Base-by-base conservation (phyloP, 164 flowering plant genomes). In the Chloranthus sessilifolius region DNA sequence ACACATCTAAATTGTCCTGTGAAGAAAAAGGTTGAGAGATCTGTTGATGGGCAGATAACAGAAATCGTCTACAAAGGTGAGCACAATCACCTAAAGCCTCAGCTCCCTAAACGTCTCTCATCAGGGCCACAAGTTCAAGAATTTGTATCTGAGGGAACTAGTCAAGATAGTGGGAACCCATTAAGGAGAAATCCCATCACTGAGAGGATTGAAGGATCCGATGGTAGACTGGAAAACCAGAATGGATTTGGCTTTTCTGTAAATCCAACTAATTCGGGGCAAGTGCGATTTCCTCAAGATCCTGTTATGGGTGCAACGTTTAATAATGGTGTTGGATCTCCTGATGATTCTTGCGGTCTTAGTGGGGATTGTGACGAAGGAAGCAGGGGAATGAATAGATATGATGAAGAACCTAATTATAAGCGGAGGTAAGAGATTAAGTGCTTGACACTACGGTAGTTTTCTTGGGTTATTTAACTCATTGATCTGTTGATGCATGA, bases 51-150 rank as follows among this genome's bases (percentile, higher is more conserved):
- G 38, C 78, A 77, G 68, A 79, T 92, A 64, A 82, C 95, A 27
- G 99, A 92, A 59, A 82, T 86, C 57, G 95, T 92, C 21, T 92
- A 92, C 73, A 82, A 82, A 47, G 99, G 99, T 46, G 95, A 86
- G 63, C 99, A 92, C 63, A 81, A 73, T 62, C 99, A 92, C 58
- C 25, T 75, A 30, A 92, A 82, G 70, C 95, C 95, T 60, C 82
- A 69, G 47, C 88, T 81, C 56, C 77, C 75, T 8, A 79, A 79
- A 49, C 63, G 77, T 15, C 62, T 33, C 43, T 63, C 74, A 22
- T 62, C 78, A 16, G 78, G 67, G 24, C 50, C 59, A 31, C 72
- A 64, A 47, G 75, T 57, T 15, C 57, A 42, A 60, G 83, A 67
- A 36, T 15, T 52, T 31, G 65, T 28, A 38, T 50, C 75, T 43